A percentile compares a stretch with the other conserved stretches of the same genome.
These are phyloP conservation scores for Spergularia marina DNA, from an alignment of 148 eudicot genomes.

Conservation along the genomic window DNA sequence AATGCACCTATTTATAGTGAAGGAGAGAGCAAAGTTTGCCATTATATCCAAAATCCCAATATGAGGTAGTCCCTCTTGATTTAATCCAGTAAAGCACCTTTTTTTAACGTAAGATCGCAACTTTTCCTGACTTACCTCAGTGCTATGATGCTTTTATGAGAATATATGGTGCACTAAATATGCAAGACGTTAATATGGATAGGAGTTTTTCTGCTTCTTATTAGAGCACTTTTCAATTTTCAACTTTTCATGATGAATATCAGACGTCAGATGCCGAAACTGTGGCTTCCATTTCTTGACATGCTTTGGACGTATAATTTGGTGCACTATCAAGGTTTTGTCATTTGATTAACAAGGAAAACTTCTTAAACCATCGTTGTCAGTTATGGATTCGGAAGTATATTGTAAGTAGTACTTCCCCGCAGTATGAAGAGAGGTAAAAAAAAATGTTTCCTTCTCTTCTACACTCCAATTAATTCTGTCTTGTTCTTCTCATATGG, in stretches of 20 bases:
- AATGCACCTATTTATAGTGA: conserved; percentile 17
- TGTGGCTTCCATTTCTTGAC: conserved; percentile 24
- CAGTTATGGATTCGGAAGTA: conserved; percentile 8
- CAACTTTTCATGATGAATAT: conserved; percentile 15
- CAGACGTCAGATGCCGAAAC: conserved; percentile 26
- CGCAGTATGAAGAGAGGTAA: background rate
- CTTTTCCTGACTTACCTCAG: conserved; percentile 18
- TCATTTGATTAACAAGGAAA: conserved; percentile 25
- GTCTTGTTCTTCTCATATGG: background rate
- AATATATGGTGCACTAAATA: conserved; percentile 2
- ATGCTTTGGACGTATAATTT: conserved; percentile 4
- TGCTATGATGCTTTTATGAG: conserved; percentile 10
- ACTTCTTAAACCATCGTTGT: conserved; percentile 12
- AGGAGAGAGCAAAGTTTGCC: background rate
- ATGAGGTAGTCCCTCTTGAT: conserved; percentile 17
- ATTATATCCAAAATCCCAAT: conserved; percentile 16
- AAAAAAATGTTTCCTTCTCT: background rate
- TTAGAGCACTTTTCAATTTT: conserved; percentile 19
- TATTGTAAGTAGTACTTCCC: background rate
- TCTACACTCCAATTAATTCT: background rate
- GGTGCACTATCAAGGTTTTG: conserved; percentile 6
- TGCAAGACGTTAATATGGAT: conserved; percentile 11
- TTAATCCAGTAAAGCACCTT: conserved; percentile 17
- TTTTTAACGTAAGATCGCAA: conserved; percentile 25
- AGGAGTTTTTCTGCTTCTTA: conserved; percentile 4